Conservation (phyloP, 805 yeast genomes). For the Priceomyces castillae region DNA sequence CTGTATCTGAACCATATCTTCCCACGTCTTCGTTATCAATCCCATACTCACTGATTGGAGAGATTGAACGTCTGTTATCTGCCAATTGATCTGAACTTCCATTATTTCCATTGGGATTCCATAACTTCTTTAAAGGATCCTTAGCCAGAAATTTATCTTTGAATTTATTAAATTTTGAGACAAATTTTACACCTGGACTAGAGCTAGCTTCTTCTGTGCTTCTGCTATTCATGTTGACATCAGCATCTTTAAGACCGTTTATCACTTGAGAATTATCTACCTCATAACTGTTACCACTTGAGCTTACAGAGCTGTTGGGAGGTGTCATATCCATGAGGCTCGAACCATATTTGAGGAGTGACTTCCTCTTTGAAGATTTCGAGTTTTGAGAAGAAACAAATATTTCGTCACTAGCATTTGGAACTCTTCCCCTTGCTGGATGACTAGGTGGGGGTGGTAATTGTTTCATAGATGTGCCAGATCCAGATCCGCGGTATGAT, state of each 20-base stretch:
- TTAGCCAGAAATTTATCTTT: constrained; percentile 31
- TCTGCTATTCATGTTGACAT: constrained; percentile 1
- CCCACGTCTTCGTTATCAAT: constrained; percentile 1
- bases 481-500: neutral
- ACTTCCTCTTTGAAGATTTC: constrained; percentile 9
- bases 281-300: constrained; percentile 1
- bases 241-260: neutral
- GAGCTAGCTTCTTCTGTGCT: constrained; percentile 13
- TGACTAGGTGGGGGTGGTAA: constrained; percentile 12
- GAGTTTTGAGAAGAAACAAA: constrained; percentile 17
- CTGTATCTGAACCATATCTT: constrained; percentile 4
- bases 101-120: constrained; percentile 13
- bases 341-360: constrained; percentile 11
- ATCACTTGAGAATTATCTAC: neutral
- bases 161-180: constrained; percentile 29
- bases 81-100: neutral
- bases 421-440: constrained; percentile 10
- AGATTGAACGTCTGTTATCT: constrained; percentile 10
- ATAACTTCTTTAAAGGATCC: constrained; percentile 31
- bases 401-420: constrained; percentile 23
- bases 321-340: constrained; percentile 6
- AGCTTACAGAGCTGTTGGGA: constrained; percentile 1
- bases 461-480: constrained; percentile 1
- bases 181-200: constrained; percentile 13
- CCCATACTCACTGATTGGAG: constrained; percentile 22